phyloP scores from a whole-genome alignment of 306 rosid species.

The Malus sylvestris region DNA sequence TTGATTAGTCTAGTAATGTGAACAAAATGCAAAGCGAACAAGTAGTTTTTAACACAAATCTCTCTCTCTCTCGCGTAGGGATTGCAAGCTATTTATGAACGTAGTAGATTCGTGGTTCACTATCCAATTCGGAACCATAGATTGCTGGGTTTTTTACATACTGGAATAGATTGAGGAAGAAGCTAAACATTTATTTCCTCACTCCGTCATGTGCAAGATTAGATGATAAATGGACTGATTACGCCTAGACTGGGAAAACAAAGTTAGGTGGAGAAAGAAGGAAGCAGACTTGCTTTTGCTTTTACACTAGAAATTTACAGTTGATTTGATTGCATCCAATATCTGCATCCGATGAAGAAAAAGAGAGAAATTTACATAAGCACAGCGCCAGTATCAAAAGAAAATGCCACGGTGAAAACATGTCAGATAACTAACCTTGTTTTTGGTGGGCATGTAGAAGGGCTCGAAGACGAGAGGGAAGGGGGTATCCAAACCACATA shows the following conservation, averaged over 20 bases:
- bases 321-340: constrained; percentile 87
- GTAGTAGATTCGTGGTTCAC: too few species aligned
- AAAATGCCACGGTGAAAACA: background rate
- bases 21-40: background rate
- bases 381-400: background rate
- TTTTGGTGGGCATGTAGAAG: constrained; percentile 90
- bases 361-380: background rate
- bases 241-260: background rate
- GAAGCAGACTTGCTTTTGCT: background rate
- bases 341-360: constrained; percentile 50
- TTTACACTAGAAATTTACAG: constrained; percentile 50
- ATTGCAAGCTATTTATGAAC: too few species aligned
- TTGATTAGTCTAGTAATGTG: background rate
- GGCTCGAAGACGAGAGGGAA: constrained; percentile 97
- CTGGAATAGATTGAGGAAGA: background rate
- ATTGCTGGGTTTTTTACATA: background rate
- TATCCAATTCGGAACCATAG: too few species aligned
- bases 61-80: background rate
- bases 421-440: constrained; percentile 46
- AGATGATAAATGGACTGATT: background rate
- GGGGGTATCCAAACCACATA: constrained; percentile 93
- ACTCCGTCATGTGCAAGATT: background rate
- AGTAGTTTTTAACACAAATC: background rate
- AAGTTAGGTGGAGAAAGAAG: too few species aligned
- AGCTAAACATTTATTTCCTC: background rate